Evolutionary conservation across 2,329 filamentous ascomycete species (phyloP).

Genomic region (Annulohypoxylon truncatum): DNA sequence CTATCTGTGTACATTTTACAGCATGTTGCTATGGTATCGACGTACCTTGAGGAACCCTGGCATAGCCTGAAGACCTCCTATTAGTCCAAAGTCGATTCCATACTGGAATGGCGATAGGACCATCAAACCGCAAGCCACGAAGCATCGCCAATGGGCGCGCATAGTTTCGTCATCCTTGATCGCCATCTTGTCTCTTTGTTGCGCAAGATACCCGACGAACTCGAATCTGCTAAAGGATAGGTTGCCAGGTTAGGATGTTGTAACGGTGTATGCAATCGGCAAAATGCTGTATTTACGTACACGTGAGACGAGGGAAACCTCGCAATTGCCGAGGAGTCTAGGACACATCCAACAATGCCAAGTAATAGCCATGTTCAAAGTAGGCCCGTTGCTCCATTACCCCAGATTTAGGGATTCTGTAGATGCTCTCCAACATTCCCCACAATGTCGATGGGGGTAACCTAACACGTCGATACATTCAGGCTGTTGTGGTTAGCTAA

Average conservation of each 20-base stretch:
- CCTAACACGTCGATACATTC: constrained; percentile 24
- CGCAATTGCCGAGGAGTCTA: constrained; percentile 40
- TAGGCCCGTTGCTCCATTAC: constrained; percentile 23
- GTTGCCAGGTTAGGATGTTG: not conserved
- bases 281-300: constrained; percentile 27
- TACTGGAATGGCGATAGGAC: constrained; percentile 64
- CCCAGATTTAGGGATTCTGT: constrained; percentile 28
- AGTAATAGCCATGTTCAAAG: constrained; percentile 21
- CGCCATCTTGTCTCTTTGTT: constrained; percentile 26
- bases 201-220: not conserved
- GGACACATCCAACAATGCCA: constrained; percentile 29
- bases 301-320: constrained; percentile 13
- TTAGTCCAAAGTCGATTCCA: constrained; percentile 63
- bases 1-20: constrained; percentile 20
- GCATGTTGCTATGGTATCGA: not conserved
- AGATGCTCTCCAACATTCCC: constrained; percentile 21
- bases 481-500: constrained; percentile 31
- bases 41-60: constrained; percentile 59
- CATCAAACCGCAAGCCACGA: constrained; percentile 60
- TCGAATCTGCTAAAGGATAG: not conserved
- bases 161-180: constrained; percentile 46
- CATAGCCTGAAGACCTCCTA: constrained; percentile 64
- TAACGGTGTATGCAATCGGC: not conserved
- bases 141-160: constrained; percentile 59
- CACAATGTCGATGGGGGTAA: constrained; percentile 8